These are phyloP conservation scores for Blastomyces emzantsi DNA, from an alignment of 2,329 filamentous ascomycete species.

Conservation along the genomic window DNA sequence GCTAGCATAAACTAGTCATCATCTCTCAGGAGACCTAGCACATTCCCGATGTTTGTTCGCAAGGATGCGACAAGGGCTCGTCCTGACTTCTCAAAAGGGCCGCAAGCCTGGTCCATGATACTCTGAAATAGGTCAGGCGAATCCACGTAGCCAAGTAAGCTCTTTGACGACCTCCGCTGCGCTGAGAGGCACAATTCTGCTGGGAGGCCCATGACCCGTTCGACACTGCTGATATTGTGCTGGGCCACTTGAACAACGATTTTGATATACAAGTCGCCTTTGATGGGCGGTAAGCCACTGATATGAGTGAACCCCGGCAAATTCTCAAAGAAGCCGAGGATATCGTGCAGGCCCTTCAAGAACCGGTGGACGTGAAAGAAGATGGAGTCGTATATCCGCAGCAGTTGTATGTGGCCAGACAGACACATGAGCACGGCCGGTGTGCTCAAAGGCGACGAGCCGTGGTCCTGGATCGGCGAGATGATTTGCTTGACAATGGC, in stretches of 20 bases:
- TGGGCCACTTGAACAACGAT: neutral
- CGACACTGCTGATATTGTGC: neutral
- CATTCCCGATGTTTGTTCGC: neutral
- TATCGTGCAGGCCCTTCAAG: neutral
- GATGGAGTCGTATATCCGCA: neutral
- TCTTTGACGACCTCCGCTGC: neutral
- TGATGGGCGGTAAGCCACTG: neutral
- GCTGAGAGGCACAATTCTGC: neutral
- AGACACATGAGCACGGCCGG: neutral
- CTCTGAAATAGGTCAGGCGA: neutral
- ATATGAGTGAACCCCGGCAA: neutral
- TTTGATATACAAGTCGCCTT: neutral
- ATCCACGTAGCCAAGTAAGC: neutral
- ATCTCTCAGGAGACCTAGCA: neutral
- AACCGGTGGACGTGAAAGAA: neutral
- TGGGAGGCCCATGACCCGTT: neutral
- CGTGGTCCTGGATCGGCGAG: neutral
- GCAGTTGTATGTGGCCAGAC: neutral
- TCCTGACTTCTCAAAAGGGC: neutral
- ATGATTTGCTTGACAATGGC: neutral
- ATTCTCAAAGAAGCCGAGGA: neutral
- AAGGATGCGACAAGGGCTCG: neutral
- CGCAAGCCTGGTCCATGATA: neutral
- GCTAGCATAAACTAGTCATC: neutral
- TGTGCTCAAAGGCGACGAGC: neutral